Evolutionary conservation across 495 filamentous ascomycete species (phyloP), one percentile per base, ranked within the genome.

Genomic region (Cladorrhinum samala): DNA sequence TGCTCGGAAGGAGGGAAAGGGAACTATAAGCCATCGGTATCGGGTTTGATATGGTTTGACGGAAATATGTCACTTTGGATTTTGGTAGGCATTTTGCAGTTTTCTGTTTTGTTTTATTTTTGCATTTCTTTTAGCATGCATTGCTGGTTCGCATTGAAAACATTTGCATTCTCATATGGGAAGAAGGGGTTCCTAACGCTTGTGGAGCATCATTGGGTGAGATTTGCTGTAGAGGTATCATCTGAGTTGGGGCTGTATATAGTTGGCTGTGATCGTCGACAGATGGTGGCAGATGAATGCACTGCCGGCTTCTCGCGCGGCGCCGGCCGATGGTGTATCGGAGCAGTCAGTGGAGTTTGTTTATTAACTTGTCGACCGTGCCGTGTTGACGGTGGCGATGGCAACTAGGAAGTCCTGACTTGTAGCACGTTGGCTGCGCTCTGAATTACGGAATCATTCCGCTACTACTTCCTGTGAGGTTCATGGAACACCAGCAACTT

Each of bases 291-390:
- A 27, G 20, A 27, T 39, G 33, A 13, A 13, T 20, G 17, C 11
- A 2, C n/a, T 18, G 13, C 18, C 3, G 43, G 6, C 1, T 14
- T n/a, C 46, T 37, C 54, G 55, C 50, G 18, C 55, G 55, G 55
- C 38, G 40, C 55, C 55, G 55, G 55, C 55, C 55, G 55, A 57
- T 23, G 40, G 16, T 5, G 25, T 42, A 24, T 25, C 38, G 25
- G 16, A 23, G n/a, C 8, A 23, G n/a, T n/a, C n/a, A 40, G 17
- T 18, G 20, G 40, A 43, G 21, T 17, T 4, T 27, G 20, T 37
- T 3, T 13, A 8, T 40, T 13, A 40, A 9, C 9, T 41, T n/a
- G 17, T 17, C 39, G 17, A 17, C 20, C 38, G n/a, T 13, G 5
- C 13, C 5, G 14, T 40, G 11, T 17, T 1, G 7, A 4, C 8